Evolutionary conservation across 257 asterid genomes (phyloP), one percentile per base, ranked within the genome.

Genomic region (Nicotiana attenuata): DNA sequence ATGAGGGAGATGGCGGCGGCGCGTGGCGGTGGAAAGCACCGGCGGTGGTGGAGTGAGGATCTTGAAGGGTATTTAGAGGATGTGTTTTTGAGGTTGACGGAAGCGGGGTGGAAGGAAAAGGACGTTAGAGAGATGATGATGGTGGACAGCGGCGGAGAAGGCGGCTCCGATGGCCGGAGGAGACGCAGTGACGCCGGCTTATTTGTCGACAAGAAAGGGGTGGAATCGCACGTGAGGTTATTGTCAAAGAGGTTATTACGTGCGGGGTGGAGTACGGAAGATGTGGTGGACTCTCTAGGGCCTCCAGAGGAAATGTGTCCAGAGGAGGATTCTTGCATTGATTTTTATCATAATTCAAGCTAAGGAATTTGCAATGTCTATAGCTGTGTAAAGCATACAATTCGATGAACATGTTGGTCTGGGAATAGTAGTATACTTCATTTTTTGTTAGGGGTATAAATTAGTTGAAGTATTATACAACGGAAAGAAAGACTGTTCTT

Each of bases 41-140:
- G 85, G 1, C 80, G 91, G 82, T 91, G 96, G 97, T 90, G 97
- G 97, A 82, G 88, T 66, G 95, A 89, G 85, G 90, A 87, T 2
- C 76, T 95, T 82, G 88, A 91, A 0, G 92, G 86, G 15, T 89
- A 90, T 50, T 82, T 95, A 83, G 99, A 92, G 83, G 90, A 83
- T 82, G 88, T 87, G 82, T 81, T 85, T 56, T 59, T 88, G 92
- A 86, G 91, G 86, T 82, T 95, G 83, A 91, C 89, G 78, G 84
- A 85, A 16, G 99, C 96, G 19, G 99, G 99, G 77, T 95, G 99
- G 99, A 90, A 85, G 24, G 98, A 93, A 82, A 93, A 95, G 86
- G 99, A 95, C 2, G 94, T 95, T 5, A 88, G 90, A 87, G 99
- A 95, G 85, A 95, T 95, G 99, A 89, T 95, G 97, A 85, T 89